Evolutionary conservation across 495 filamentous ascomycete species (phyloP), one percentile per base, ranked within the genome.

Genomic region (Hyaloscypha hepaticicola): DNA sequence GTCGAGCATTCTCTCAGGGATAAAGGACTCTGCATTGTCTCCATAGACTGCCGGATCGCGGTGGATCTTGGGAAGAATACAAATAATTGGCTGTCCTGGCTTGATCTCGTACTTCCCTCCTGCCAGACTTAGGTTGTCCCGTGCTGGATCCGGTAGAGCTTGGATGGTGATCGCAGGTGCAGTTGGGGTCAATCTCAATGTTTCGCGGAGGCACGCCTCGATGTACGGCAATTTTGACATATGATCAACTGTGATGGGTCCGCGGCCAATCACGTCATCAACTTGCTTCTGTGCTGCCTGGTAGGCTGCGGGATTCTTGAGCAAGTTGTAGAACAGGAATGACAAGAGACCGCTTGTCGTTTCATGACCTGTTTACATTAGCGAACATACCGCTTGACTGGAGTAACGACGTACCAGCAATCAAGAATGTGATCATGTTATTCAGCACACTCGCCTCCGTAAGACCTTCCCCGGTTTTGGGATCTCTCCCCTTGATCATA

Each of bases 351-450:
- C 83, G 16, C 85, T 86, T 0, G 89, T 92, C 0, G 89, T 92
- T 74, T 92, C 89, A 66, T 92, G 88, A 1, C 89, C 88, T 78
- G 51, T 25, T 26, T 21, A 72, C 70, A 69, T 25, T 1, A 22
- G 16, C 28, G 51, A 45, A 19, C 31, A 29, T 1, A 31, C 52
- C 4, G 16, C n/a, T 6, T 5, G 56, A 31, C n/a, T n/a, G n/a
- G 25, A 11, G 16, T 11, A 34, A 21, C 26, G 6, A 52, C 58
- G 57, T 70, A 75, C 75, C 63, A 28, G 63, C 87, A 71, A 89
- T 85, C 66, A 91, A 72, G 67, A 91, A 90, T 0, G 88, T 91
- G 55, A 89, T 85, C 76, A 93, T 85, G 70, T 92, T 90, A 71
- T 90, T 78, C 25, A 87, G 78, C 69, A 91, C 88, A 55, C 78